Base-by-base conservation (phyloP, 768 basidiomycete genomes). In the Rhodotorula sphaerocarpa region DNA sequence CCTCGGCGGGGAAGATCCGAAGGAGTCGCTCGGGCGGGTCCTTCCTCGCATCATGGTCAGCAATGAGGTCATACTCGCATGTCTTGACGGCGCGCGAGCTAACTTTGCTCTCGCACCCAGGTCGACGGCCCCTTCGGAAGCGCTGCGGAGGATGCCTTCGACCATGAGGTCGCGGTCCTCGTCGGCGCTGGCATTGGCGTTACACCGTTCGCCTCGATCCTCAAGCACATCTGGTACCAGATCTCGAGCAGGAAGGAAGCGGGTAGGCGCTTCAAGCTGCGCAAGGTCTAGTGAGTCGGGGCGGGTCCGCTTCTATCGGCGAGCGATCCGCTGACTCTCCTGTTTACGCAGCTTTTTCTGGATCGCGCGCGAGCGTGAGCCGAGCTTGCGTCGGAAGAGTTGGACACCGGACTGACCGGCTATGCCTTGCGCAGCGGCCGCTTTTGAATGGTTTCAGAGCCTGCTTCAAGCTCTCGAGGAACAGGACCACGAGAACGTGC, bases 51-150 rank as follows among this genome's bases (percentile, higher is more conserved):
- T 96, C 72, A 95, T 95, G 91, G 82, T 54, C 14, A 43, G 42
- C 42, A n/a, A 7, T 43, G 42, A 43, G 10, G 11, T 43, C 42
- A 21, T 43, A 6, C 25, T 2, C 41, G 23, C 42, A 25, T 12
- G 1, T 12, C 34, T n/a, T 28, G 20, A 5, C 5, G 18, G 3
- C 2, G 20, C 50, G 27, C 12, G 5, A 30, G 34, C 42, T 45
- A 10, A 33, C 18, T 18, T 10, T 4, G 20, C 10, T 20, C 5
- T 11, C 23, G 28, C 47, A n/a, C n/a, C n/a, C n/a, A 67, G 66
- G 28, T 96, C 53, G 92, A 96, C 71, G 92, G 91, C 21, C 92
- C 92, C 7, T 96, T 95, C 73, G 92, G 92, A 20, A 85, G 83
- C 64, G 90, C 92, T 14, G 85, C 84, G 45, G 92, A 97, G 36